A percentile compares a stretch with the other conserved stretches of the same genome.
These are phyloP conservation scores for Aspergillus texensis DNA, from an alignment of 2,329 filamentous ascomycete genomes.

Conservation along the genomic window DNA sequence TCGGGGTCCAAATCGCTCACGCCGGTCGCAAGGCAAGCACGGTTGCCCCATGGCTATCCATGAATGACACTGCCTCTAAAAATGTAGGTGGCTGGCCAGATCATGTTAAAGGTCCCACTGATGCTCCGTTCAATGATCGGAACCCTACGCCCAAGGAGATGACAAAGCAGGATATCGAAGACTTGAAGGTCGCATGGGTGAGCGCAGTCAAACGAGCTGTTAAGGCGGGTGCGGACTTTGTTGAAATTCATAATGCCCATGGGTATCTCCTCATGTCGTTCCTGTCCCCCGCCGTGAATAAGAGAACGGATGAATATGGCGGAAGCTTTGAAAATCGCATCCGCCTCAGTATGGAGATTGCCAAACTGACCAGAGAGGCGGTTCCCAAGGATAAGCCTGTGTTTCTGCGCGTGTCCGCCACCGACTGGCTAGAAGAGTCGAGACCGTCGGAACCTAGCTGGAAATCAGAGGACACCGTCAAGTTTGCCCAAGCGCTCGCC, in stretches of 20 bases:
- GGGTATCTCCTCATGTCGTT: constrained; percentile 75
- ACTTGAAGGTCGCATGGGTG: constrained; percentile 64
- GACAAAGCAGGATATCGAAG: constrained; percentile 67
- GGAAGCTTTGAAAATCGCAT: constrained; percentile 64
- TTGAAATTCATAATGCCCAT: constrained; percentile 79
- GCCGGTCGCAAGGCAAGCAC: constrained; percentile 69
- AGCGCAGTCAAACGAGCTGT: constrained; percentile 63
- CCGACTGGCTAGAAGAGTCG: constrained; percentile 71
- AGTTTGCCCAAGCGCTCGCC: constrained; percentile 68
- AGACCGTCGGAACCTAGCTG: constrained; percentile 63
- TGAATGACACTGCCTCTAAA: constrained; percentile 44
- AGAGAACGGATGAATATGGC: constrained; percentile 62
- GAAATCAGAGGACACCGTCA: constrained; percentile 67
- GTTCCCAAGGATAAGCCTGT: constrained; percentile 71
- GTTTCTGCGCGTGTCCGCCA: constrained; percentile 70
- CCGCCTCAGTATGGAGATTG: constrained; percentile 68
- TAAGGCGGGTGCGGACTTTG: constrained; percentile 71
- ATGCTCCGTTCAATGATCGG: constrained; percentile 63
- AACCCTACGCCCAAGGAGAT: constrained; percentile 68
- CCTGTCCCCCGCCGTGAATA: constrained; percentile 68
- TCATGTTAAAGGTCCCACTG: constrained; percentile 59
- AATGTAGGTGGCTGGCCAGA: constrained; percentile 58
- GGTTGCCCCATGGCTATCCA: constrained; percentile 54
- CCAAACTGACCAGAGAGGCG: constrained; percentile 61
- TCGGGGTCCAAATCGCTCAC: constrained; percentile 80